A percentile compares a stretch with the other conserved stretches of the same genome.
Evolutionary conservation across 805 yeast species (phyloP).

Genomic region (Zygosaccharomyces kombuchaensis): DNA sequence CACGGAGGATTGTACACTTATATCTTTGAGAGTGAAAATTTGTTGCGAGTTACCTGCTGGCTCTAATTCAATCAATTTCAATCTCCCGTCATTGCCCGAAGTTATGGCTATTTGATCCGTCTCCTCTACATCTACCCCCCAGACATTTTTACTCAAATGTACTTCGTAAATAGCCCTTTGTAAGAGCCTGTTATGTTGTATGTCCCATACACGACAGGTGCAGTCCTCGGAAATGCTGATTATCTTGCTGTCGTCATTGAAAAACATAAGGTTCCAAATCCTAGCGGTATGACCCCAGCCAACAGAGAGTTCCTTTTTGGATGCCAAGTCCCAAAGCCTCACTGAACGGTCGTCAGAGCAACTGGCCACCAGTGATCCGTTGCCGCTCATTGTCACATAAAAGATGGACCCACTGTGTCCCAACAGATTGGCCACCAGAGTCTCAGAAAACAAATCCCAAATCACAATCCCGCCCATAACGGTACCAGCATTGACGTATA

Average conservation of each 20-base stretch:
- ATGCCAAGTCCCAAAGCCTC: constrained; percentile 59
- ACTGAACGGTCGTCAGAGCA: constrained; percentile 95
- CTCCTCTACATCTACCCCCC: constrained; percentile 67
- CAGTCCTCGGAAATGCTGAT: constrained; percentile 84
- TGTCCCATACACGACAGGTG: constrained; percentile 74
- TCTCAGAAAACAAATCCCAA: constrained; percentile 55
- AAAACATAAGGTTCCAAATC: constrained; percentile 78
- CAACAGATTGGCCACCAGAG: constrained; percentile 50
- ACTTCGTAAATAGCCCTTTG: constrained; percentile 49
- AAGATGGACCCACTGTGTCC: constrained; percentile 93
- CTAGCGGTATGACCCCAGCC: constrained; percentile 98
- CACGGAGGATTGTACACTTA: constrained; percentile 31
- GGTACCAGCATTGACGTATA: constrained; percentile 81
- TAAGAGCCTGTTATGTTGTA: constrained; percentile 27
- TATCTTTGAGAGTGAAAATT: constrained; percentile 32
- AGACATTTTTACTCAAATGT: constrained; percentile 81
- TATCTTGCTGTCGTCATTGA: constrained; percentile 37
- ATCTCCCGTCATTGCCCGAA: constrained; percentile 91
- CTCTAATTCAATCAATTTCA: constrained; percentile 56
- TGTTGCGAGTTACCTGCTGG: constrained; percentile 31
- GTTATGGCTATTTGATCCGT: constrained; percentile 55
- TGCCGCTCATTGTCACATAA: constrained; percentile 59
- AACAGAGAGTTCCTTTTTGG: constrained; percentile 58
- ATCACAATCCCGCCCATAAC: constrained; percentile 82
- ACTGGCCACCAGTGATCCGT: constrained; percentile 56